Evolutionary conservation across 2,329 filamentous ascomycete species (phyloP), one percentile per base, ranked within the genome.

Genomic region (Huntiella moniliformis): DNA sequence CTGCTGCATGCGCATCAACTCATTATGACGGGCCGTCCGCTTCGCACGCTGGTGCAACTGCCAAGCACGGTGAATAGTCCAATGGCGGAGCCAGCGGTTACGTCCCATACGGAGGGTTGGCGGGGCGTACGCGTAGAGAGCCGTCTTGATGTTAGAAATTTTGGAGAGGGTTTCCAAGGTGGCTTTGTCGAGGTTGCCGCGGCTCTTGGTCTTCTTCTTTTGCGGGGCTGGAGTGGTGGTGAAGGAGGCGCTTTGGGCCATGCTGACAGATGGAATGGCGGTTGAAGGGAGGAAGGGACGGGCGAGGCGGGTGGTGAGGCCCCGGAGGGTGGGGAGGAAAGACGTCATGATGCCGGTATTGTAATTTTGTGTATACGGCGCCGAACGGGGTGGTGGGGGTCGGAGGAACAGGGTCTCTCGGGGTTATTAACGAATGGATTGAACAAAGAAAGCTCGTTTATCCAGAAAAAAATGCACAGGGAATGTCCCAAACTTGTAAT

Each of bases 21-120:
- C 83, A 46, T 70, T 65, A 58, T 82, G 71, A 44, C 76, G 70
- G 33, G 67, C 64, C 52, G 72, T 67, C 42, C 77, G 77, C 55
- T 77, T 71, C 58, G 82, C 73, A 54, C 78, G 72, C 55, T 79
- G 77, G 64, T 80, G 81, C 28, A 96, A 70, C 56, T 83, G 71
- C 85, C 87, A 96, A 16, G 88, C 88, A 55, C 91, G 86, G 68
- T 96, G 87, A 62, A 98, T 96, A 44, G 91, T 96, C 91, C 91
- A 98, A 70, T 98, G 91, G 40, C 91, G 83, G 52, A 98, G 77
- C 62, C 77, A 74, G 47, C 91, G 79, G 62, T 81, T 82, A 55
- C 88, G 85, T 36, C 77, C 85, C 73, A 96, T 87, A 56, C 85
- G 81, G 53, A 98, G 74, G 1, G 91, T 87, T 0, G 73, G 65